phyloP scores from a whole-genome alignment of 2,329 filamentous ascomycete genomes.

The Apiospora malaysiana region DNA sequence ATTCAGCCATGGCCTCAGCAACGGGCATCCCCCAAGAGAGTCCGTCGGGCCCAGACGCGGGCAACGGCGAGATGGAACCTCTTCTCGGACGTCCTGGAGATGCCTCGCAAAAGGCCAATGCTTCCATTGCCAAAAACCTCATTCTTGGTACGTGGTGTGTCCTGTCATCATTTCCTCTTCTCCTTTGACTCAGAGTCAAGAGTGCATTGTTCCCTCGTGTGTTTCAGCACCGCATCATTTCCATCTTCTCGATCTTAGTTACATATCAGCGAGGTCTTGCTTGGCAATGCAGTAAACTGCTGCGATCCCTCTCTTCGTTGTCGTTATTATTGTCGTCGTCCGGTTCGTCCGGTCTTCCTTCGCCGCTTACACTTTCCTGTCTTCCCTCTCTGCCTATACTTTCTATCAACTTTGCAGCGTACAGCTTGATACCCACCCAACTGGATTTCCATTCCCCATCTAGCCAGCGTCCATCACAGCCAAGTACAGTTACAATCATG shows the following conservation, averaged over 20 bases:
- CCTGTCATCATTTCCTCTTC: slow-evolving; percentile 19
- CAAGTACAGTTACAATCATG: slow-evolving; percentile 29
- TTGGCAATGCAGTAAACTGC: not conserved
- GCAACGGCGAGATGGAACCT: slow-evolving; percentile 57
- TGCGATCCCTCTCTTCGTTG: no score
- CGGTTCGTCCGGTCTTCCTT: not conserved
- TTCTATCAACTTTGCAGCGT: not conserved
- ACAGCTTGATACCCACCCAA: slow-evolving; percentile 17
- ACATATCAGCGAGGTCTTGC: not conserved
- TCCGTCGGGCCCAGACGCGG: slow-evolving; percentile 19
- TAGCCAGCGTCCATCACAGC: not conserved
- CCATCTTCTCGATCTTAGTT: not conserved
- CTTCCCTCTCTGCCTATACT: slow-evolving; percentile 26
- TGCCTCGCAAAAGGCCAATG: slow-evolving; percentile 70
- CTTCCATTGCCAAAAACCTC: slow-evolving; percentile 73
- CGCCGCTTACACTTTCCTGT: not conserved
- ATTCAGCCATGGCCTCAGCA: slow-evolving; percentile 66
- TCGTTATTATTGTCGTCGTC: not conserved
- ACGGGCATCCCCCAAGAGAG: slow-evolving; percentile 66
- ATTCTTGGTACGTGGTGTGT: slow-evolving; percentile 65
- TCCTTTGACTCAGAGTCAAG: slow-evolving; percentile 7
- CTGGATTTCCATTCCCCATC: not conserved
- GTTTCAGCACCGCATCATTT: slow-evolving; percentile 3
- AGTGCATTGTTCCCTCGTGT: slow-evolving; percentile 8
- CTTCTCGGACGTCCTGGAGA: slow-evolving; percentile 75